Evolutionary conservation across 352 stramenopile genomes (phyloP).

Genomic region (Albugo laibachii): DNA sequence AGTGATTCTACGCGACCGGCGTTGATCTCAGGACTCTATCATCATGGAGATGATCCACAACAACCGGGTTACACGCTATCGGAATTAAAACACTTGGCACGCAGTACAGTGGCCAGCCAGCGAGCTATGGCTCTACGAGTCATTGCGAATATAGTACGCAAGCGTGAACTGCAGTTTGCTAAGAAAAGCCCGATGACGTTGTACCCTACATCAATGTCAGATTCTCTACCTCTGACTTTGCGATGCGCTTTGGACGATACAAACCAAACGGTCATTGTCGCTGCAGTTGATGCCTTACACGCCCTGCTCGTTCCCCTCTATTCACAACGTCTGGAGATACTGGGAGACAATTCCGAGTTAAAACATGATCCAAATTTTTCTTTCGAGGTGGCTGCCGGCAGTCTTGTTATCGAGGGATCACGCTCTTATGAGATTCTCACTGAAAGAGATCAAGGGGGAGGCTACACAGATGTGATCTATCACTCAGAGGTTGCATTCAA

Average conservation of each 20-base stretch:
- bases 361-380: conserved; percentile 9
- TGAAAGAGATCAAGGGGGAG: conserved; percentile 24
- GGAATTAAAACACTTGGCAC: conserved; percentile 48
- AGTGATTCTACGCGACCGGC: conserved; percentile 3
- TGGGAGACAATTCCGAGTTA: conserved; percentile 3
- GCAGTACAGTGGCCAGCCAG: conserved; percentile 49
- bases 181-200: not conserved
- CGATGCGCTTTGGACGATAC: conserved; percentile 37
- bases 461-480: conserved; percentile 17
- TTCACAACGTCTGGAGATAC: not conserved
- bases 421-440: too few relatives aligned
- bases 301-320: conserved; percentile 23
- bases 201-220: conserved; percentile 17
- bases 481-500: not conserved
- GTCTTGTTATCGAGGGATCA: not conserved
- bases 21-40: conserved; percentile 46
- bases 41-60: conserved; percentile 57
- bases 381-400: conserved; percentile 1
- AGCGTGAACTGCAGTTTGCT: conserved; percentile 7
- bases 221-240: conserved; percentile 23
- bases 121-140: conserved; percentile 38
- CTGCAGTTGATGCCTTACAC: conserved; percentile 26
- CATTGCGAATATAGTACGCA: conserved; percentile 35
- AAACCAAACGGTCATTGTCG: conserved; percentile 34
- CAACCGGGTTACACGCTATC: conserved; percentile 48